Evolutionary conservation across 177 flowering plant genomes (phyloP), one percentile per base, ranked within the genome.

Genomic region (Telopea speciosissima): DNA sequence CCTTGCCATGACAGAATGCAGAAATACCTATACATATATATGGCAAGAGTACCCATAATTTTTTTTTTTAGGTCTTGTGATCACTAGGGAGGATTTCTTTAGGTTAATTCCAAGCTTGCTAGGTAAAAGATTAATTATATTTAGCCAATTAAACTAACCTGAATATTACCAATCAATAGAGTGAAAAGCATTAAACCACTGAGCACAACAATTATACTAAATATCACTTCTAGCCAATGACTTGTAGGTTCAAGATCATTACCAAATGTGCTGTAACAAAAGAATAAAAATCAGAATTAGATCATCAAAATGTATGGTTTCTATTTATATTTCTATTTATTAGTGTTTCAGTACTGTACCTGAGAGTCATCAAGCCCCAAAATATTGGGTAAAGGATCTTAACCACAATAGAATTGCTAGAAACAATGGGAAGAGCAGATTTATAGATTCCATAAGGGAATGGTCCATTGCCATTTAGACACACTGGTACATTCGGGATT

Each of bases 161-260:
- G 97, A 60, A 95, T 95, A 58, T 95, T 95, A n/a, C 99, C 99
- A 2, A 95, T 92, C 80, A 95, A 78, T 58, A 95, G 72, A 62
- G 99, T 95, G 86, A 95, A 92, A 45, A 95, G 92, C 82, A 94
- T 68, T 22, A 95, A 74, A 3, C 99, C 99, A 60, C 92, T 84
- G 0, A 92, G 91, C 40, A 89, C 92, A 4, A 81, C 80, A 54
- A 77, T 74, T 68, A 95, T 95, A 66, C 97, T 89, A 86, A 95
- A 95, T 25, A 89, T 81, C 73, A 95, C 96, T 81, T 95, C 99
- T 40, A 90, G 70, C 93, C 93, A 88, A 72, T 95, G 72, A 72
- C 97, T 89, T n/a, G 99, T 95, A 11, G 97, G 97, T 58, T 91
- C 92, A 36, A 95, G 89, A 81, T 87, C 95, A 72, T 95, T 95